Evolutionary conservation across 73 alveolate genomes (phyloP).

Genomic region (Halteria grandinella): DNA sequence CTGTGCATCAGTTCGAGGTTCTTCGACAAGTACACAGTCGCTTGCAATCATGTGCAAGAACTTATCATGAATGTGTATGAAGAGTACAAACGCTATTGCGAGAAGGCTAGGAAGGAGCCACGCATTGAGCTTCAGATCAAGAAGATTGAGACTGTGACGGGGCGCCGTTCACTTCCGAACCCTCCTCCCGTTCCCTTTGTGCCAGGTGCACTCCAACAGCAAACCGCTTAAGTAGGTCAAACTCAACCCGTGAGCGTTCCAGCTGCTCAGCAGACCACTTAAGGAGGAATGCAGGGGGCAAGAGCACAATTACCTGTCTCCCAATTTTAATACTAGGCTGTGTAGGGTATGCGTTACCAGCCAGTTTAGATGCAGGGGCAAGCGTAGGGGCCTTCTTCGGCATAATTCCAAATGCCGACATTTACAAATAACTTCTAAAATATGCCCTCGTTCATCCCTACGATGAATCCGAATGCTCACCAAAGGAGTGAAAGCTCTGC

Average conservation of each 20-base stretch:
- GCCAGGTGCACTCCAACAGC: no score
- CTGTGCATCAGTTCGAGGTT: slow-evolving; percentile 93
- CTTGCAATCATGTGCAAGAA: slow-evolving; percentile 84
- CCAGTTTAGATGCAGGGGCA: not conserved
- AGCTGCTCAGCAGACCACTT: not conserved
- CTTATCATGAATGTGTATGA: slow-evolving; percentile 81
- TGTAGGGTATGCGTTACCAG: not conserved
- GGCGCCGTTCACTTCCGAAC: no score
- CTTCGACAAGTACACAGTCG: slow-evolving; percentile 82
- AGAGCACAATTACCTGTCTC: not conserved
- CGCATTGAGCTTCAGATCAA: slow-evolving; percentile 67
- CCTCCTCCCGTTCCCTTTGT: no score
- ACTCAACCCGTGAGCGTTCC: not conserved
- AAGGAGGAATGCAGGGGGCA: not conserved
- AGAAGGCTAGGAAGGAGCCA: slow-evolving; percentile 71
- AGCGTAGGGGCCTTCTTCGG: not conserved
- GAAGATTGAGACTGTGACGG: slow-evolving; percentile 86
- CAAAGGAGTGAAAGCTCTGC: not conserved
- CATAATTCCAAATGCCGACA: not conserved
- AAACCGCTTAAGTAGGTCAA: no score
- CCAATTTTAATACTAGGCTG: not conserved
- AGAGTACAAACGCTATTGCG: slow-evolving; percentile 88
- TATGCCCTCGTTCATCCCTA: slow-evolving; percentile 8
- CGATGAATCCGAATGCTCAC: not conserved
- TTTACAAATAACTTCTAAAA: not conserved